Base-by-base conservation (phyloP, 1,284 basidiomycete genomes). In the Puccinia polysora region DNA sequence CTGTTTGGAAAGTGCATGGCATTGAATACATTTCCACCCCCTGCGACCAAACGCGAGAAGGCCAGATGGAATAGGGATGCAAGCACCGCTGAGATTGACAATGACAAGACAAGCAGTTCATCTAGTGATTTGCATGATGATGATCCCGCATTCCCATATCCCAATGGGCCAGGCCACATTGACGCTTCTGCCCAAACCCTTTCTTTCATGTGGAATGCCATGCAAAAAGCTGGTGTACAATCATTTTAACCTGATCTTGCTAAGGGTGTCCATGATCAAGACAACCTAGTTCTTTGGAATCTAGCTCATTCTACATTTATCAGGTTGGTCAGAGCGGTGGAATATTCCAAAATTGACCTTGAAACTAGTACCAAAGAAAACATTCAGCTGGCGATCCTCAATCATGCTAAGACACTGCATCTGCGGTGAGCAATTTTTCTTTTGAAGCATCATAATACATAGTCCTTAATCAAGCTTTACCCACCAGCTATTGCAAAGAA, bases 261-360 rank as follows among this genome's bases (percentile, higher is more conserved):
- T n/a, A 34, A 56, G 5, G 34, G 23, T 32, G 4, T n/a, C 1
- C 18, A 25, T 3, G 18, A 25, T n/a, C 20, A 1, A 6, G 14
- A 56, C 25, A 56, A 56, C 53, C 20, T 23, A 56, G 20, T 25
- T 25, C 28, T 56, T 5, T 56, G 53, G 53, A 28, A 56, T 15
- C 53, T 56, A 1, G 53, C 53, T 18, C n/a, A 30, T 25, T 18
- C 25, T 12, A 23, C 30, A 1, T 56, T 56, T 25, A 6, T 56
- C 18, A 56, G 32, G 30, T 34, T 56, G 25, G 28, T 56, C 15
- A 34, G 32, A 32, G 25, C 25, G 25, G 53, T n/a, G 18, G 53
- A 56, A n/a, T 56, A 56, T 34, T 5, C 3, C 30, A 28, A 34
- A 1, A 32, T 56, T 43, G 40, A 43, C 40, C 18, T 43, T 8